A percentile compares a stretch with the other conserved stretches of the same genome.
Evolutionary conservation across 805 yeast genomes (phyloP).

Genomic region (Wickerhamomyces sydowiorum): DNA sequence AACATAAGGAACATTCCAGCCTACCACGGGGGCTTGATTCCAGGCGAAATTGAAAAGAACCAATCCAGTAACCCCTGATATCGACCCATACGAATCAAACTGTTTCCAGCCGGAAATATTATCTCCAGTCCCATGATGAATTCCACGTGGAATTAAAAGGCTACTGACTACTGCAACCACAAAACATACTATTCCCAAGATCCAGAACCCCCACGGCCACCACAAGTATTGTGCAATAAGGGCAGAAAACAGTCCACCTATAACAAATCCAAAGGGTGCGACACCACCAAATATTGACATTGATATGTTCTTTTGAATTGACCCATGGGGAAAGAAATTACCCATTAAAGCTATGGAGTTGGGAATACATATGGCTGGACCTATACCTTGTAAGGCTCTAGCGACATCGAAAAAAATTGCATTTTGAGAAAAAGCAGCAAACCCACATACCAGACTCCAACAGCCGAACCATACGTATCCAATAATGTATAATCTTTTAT

Average conservation of each 20-base stretch:
- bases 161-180: conserved; percentile 12
- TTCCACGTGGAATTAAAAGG: conserved; percentile 23
- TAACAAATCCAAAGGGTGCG: conserved; percentile 57
- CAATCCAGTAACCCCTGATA: conserved; percentile 47
- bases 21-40: conserved; percentile 63
- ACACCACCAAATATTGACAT: conserved; percentile 54
- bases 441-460: conserved; percentile 54
- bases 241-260: conserved; percentile 50
- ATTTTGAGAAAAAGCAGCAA: conserved; percentile 42
- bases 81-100: conserved; percentile 40
- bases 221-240: conserved; percentile 37
- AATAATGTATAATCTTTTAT: conserved; percentile 39
- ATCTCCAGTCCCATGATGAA: conserved; percentile 12
- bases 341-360: conserved; percentile 50
- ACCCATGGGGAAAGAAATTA: conserved; percentile 38
- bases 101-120: conserved; percentile 3
- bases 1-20: conserved; percentile 52
- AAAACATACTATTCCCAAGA: conserved; percentile 18
- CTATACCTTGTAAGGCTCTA: conserved; percentile 53
- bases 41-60: conserved; percentile 54
- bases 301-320: conserved; percentile 41
- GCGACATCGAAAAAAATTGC: conserved; percentile 39
- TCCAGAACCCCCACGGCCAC: conserved; percentile 46
- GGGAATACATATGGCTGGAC: conserved; percentile 47
- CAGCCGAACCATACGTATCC: conserved; percentile 50